These are phyloP conservation scores for Suillus paluster DNA, from an alignment of 768 basidiomycete genomes.

Conservation along the genomic window DNA sequence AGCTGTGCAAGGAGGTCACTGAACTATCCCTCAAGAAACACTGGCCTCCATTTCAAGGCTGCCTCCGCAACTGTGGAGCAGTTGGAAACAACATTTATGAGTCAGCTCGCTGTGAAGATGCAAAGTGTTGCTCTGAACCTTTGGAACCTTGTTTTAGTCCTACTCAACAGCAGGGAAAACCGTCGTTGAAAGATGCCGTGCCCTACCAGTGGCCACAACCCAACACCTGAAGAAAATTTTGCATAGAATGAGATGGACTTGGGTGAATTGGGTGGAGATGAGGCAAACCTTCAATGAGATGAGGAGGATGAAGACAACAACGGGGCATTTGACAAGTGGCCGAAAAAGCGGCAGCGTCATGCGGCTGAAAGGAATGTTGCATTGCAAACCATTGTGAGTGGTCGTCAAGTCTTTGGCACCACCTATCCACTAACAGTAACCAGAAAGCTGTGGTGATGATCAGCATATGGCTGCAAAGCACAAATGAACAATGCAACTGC, in stretches of 20 bases:
- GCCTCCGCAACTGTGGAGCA: background rate
- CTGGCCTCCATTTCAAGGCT: background rate
- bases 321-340: too few species aligned
- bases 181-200: background rate
- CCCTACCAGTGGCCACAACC: background rate
- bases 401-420: too few species aligned
- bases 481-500: slow-evolving; percentile 31
- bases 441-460: slow-evolving; percentile 19
- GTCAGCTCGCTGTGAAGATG: background rate
- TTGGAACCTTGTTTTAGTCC: background rate
- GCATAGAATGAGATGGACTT: background rate
- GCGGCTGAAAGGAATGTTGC: too few species aligned
- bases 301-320: too few species aligned
- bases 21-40: background rate
- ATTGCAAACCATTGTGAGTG: too few species aligned
- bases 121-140: background rate
- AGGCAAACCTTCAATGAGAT: too few species aligned
- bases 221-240: background rate
- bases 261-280: background rate
- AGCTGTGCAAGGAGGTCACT: background rate
- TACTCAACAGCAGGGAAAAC: background rate
- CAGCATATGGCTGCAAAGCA: slow-evolving; percentile 28
- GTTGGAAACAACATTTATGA: background rate
- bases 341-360: too few species aligned
- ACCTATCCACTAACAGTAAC: too few species aligned